Evolutionary conservation across 2,329 filamentous ascomycete species (phyloP), one percentile per base, ranked within the genome.

Genomic region (Ceratocystis albifundus): DNA sequence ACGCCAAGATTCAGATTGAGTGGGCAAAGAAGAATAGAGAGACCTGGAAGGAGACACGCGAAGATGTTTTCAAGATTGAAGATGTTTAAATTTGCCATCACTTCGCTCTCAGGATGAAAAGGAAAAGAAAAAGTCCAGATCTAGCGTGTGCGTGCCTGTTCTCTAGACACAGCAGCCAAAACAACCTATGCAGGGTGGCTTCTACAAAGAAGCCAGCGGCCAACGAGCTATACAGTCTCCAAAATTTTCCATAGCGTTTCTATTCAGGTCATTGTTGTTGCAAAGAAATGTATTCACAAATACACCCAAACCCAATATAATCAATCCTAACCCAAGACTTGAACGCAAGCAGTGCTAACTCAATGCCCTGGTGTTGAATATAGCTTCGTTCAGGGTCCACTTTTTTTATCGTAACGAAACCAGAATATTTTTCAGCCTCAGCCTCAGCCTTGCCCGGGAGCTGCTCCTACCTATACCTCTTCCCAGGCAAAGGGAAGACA

Each of bases 1-100:
- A 96, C 75, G 92, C 92, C 12, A 89, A 89, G 75, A 93, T 88
- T 75, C 92, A 96, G 74, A 86, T 96, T 68, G 90, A 96, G 74
- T 96, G 92, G 92, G 93, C 92, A 2, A 89, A 87, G 76, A 92
- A 93, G 72, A 87, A 88, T 75, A 85, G 92, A 73, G 90, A 93
- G 72, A 90, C 90, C 5, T 96, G 92, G 92, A 89, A 93, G 72
- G 92, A 96, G 74, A 92, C 92, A 1, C 88, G 87, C 71, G 84
- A 84, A 2, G 92, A 96, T 75, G 89, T 96, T 68, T 84, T 88
- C 70, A 96, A 95, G 80, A 96, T 96, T 75, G 87, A 89, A 68
- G 81, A 84, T 72, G 79, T 76, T 62, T 84, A 75, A 55, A 36
- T 44, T 10, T 59, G n/a, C 55, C n/a, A 59, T 48, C 46, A 48